Percentiles rank a stretch among this genome's conserved stretches.
These are phyloP conservation scores for Ochromonas danica DNA, from an alignment of 108 stramenopile genomes.

Conservation along the genomic window DNA sequence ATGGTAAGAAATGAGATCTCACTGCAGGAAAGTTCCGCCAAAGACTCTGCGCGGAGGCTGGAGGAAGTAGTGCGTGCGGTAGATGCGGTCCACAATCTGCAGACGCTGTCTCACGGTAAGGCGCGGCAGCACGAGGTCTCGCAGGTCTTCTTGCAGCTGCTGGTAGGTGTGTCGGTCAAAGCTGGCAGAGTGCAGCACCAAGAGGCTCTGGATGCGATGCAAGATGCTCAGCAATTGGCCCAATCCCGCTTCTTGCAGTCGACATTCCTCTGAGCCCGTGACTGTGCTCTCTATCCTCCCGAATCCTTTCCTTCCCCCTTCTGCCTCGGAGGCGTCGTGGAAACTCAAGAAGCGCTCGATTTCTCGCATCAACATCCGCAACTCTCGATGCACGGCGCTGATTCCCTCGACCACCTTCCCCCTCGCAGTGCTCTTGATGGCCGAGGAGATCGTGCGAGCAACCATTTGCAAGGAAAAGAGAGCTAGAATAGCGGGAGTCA, in stretches of 20 bases:
- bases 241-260: not conserved
- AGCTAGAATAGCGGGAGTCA: constrained; percentile 39
- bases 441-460: not conserved
- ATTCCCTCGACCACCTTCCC: not conserved
- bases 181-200: constrained; percentile 4
- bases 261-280: not conserved
- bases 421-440: constrained; percentile 1
- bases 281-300: too few species aligned
- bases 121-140: constrained; percentile 20
- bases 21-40: not conserved
- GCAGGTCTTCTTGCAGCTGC: constrained; percentile 41
- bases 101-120: constrained; percentile 39
- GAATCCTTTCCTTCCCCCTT: too few species aligned
- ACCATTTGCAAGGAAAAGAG: constrained; percentile 32
- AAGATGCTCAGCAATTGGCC: constrained; percentile 23
- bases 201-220: constrained; percentile 24
- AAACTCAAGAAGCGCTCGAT: constrained; percentile 36
- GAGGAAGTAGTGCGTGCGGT: constrained; percentile 32
- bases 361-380: constrained; percentile 10
- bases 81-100: constrained; percentile 39
- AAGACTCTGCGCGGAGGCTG: constrained; percentile 3
- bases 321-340: not conserved
- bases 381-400: constrained; percentile 7
- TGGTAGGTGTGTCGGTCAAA: constrained; percentile 35
- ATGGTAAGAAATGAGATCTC: too few species aligned